Conservation (phyloP, 164 flowering plant species). For the Stephania yunnanensis region DNA sequence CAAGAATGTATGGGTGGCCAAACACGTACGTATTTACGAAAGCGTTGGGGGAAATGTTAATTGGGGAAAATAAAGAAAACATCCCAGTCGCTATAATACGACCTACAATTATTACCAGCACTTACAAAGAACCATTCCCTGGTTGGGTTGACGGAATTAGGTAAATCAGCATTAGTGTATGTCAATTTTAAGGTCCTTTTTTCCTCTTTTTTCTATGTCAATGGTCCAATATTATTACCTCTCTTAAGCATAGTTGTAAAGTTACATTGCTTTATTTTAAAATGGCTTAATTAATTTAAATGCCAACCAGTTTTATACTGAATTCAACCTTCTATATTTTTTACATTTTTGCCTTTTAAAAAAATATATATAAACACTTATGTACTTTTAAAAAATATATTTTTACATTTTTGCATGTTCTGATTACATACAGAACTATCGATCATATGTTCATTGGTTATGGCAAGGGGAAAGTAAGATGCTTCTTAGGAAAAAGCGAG, state of each 20-base stretch:
- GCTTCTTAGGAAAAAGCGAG: conserved; percentile 43
- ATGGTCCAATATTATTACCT: no score
- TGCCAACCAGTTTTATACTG: no score
- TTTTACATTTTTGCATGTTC: no score
- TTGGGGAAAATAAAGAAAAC: conserved; percentile 22
- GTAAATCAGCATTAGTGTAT: conserved; percentile 15
- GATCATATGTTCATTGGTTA: conserved; percentile 49
- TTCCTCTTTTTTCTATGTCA: no score
- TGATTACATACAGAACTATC: conserved; percentile 36
- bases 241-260: no score
- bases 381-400: no score
- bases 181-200: no score
- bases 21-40: conserved; percentile 39
- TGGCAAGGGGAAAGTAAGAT: conserved; percentile 55
- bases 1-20: conserved; percentile 41
- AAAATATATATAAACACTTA: no score
- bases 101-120: conserved; percentile 33
- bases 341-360: background rate
- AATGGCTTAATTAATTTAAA: no score
- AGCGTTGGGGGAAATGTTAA: conserved; percentile 40
- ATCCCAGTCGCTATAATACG: conserved; percentile 30
- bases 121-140: conserved; percentile 36
- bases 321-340: background rate
- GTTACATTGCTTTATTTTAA: no score
- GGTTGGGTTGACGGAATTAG: conserved; percentile 45